These are phyloP conservation scores for Ilyonectria mors-panacis DNA, from an alignment of 2,329 filamentous ascomycete species.

Conservation along the genomic window DNA sequence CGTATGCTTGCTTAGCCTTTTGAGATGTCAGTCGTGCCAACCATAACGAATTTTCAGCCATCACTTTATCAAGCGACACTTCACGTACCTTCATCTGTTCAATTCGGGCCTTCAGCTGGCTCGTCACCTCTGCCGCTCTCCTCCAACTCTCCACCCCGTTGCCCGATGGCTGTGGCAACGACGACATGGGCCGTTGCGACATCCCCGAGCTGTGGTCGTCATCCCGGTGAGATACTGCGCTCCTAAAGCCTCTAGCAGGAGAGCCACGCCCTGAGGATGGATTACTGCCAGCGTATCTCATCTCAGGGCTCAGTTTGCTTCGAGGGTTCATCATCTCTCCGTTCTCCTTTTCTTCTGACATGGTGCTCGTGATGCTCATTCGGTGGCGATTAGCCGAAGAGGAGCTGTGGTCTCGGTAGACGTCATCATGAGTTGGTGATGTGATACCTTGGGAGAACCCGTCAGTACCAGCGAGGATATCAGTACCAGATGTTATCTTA, in stretches of 20 bases:
- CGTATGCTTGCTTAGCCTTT: constrained; percentile 66
- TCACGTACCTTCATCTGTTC: constrained; percentile 91
- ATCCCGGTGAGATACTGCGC: constrained; percentile 51
- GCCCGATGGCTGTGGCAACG: constrained; percentile 53
- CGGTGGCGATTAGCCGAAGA: constrained; percentile 62
- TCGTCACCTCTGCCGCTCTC: constrained; percentile 96
- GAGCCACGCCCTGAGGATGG: constrained; percentile 71
- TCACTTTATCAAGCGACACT: background rate
- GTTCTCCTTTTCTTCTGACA: constrained; percentile 86
- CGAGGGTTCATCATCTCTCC: constrained; percentile 64
- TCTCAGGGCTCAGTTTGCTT: constrained; percentile 69
- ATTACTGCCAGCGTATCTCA: constrained; percentile 66
- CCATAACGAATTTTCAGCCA: background rate
- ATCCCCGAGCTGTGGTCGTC: constrained; percentile 52
- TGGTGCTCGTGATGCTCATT: constrained; percentile 74
- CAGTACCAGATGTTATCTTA: constrained; percentile 30
- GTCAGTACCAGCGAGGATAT: constrained; percentile 25
- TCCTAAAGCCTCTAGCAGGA: constrained; percentile 70
- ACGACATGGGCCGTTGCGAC: constrained; percentile 54
- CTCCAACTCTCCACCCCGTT: constrained; percentile 87
- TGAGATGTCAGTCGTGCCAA: constrained; percentile 42
- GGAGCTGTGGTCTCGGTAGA: constrained; percentile 68
- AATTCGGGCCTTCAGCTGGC: constrained; percentile 95
- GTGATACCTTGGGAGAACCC: constrained; percentile 53
- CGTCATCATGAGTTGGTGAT: constrained; percentile 72